A percentile compares a stretch with the other conserved stretches of the same genome.
Evolutionary conservation across 2,329 filamentous ascomycete species (phyloP).

Genomic region (Akanthomyces lecanii): DNA sequence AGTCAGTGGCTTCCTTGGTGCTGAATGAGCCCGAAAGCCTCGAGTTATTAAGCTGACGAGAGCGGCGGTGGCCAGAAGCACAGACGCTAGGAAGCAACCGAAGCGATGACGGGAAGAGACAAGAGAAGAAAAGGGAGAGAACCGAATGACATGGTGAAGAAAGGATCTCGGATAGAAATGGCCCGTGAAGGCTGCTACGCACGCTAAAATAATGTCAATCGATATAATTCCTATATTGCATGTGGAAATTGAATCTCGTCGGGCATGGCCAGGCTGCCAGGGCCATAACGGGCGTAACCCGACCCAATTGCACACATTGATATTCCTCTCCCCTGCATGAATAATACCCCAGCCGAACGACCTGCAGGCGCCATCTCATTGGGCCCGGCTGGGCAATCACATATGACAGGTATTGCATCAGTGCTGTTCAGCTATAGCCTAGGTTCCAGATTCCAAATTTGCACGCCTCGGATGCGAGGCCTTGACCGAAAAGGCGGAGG

Average conservation of each 20-base stretch:
- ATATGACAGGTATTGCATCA: neutral
- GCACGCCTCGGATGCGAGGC: neutral
- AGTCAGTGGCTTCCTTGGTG: neutral
- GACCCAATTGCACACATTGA: neutral
- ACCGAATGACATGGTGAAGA: neutral
- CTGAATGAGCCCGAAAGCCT: neutral
- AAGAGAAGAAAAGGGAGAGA: neutral
- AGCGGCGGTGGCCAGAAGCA: neutral
- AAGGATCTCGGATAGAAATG: neutral
- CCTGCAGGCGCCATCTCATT: neutral
- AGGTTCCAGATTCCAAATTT: neutral
- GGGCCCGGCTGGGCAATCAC: neutral
- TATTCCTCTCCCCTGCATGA: neutral
- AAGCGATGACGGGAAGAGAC: neutral
- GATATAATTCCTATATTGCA: neutral
- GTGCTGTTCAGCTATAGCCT: conserved; percentile 3
- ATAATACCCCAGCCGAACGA: neutral
- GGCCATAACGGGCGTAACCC: neutral
- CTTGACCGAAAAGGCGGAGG: neutral
- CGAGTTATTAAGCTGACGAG: conserved; percentile 1
- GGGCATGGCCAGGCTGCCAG: neutral
- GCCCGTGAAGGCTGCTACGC: neutral
- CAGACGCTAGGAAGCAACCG: neutral
- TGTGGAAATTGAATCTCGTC: neutral
- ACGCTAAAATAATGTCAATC: neutral